Percentiles rank a stretch among this genome's conserved stretches.
Evolutionary conservation across 73 alveolate species (phyloP).

Genomic region (Stentor roeselii): DNA sequence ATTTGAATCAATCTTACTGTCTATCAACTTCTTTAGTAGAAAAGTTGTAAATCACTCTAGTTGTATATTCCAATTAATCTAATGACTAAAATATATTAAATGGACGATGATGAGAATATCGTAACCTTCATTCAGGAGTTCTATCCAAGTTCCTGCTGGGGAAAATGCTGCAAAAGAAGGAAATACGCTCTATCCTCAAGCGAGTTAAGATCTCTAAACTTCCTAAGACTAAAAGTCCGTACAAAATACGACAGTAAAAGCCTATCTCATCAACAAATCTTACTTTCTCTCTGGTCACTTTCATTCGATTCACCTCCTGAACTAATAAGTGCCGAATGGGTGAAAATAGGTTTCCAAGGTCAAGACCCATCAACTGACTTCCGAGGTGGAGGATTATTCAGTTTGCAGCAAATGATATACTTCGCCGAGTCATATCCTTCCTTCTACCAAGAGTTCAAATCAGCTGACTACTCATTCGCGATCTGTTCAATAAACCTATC

Average conservation of each 20-base stretch:
- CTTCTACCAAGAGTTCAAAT: background rate
- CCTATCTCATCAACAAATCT: background rate
- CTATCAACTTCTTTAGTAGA: too few species aligned
- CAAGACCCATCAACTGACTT: slow-evolving; percentile 86
- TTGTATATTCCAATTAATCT: too few species aligned
- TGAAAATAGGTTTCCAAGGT: slow-evolving; percentile 81
- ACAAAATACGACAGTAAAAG: background rate
- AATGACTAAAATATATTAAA: too few species aligned
- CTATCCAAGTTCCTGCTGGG: slow-evolving; percentile 2
- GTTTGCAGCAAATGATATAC: slow-evolving; percentile 53
- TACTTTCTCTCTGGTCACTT: slow-evolving; percentile 6
- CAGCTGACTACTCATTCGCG: slow-evolving; percentile 5
- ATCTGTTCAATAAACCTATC: background rate
- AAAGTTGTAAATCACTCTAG: too few species aligned
- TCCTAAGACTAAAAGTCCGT: background rate
- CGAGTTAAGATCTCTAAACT: background rate
- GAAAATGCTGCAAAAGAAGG: background rate
- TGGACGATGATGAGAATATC: background rate
- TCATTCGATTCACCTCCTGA: slow-evolving; percentile 2
- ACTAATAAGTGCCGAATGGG: slow-evolving; percentile 36
- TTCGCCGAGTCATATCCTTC: slow-evolving; percentile 20
- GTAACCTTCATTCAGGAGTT: background rate
- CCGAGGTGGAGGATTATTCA: slow-evolving; percentile 80
- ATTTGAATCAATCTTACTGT: too few species aligned
- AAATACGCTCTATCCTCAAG: background rate